Percentiles rank a stretch among this genome's conserved stretches.
Conservation (phyloP, 805 yeast genomes). For the Candida pseudofarinosa region DNA sequence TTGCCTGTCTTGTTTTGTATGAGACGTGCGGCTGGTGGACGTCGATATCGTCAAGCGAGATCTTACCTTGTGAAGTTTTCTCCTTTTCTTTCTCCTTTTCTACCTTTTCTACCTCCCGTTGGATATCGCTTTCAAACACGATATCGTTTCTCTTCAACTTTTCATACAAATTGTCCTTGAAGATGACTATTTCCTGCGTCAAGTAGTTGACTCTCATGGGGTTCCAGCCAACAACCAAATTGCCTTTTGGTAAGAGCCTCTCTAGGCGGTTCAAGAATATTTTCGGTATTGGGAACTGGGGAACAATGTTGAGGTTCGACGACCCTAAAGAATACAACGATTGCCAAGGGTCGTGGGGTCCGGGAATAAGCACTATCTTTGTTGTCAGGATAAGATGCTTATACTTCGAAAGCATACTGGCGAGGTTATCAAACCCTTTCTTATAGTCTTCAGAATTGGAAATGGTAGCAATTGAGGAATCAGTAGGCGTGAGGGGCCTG, state of each 20-base stretch:
- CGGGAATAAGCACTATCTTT: conserved; percentile 75
- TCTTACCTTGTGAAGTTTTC: conserved; percentile 17
- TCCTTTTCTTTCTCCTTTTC: conserved; percentile 14
- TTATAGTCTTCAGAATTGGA: conserved; percentile 57
- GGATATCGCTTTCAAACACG: conserved; percentile 41
- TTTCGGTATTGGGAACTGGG: conserved; percentile 67
- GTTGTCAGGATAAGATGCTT: conserved; percentile 50
- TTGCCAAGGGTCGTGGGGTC: conserved; percentile 92
- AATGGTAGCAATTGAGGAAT: conserved; percentile 45
- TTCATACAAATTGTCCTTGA: conserved; percentile 68
- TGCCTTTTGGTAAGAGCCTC: conserved; percentile 35
- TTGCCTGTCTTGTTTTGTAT: conserved; percentile 52
- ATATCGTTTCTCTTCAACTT: conserved; percentile 71
- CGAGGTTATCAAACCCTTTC: conserved; percentile 68
- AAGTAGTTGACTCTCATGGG: conserved; percentile 77
- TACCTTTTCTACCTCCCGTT: conserved; percentile 23
- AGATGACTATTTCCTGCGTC: conserved; percentile 75
- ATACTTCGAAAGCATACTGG: conserved; percentile 56
- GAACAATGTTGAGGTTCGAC: conserved; percentile 38
- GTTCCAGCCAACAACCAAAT: conserved; percentile 50
- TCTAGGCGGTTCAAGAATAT: conserved; percentile 67
- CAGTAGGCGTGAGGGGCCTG: conserved; percentile 55
- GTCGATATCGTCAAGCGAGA: conserved; percentile 13
- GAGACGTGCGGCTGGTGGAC: conserved; percentile 25
- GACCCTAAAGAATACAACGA: conserved; percentile 61